These are phyloP conservation scores for Myotisia sp. DNA, from an alignment of 2,329 filamentous ascomycete species.

Conservation along the genomic window DNA sequence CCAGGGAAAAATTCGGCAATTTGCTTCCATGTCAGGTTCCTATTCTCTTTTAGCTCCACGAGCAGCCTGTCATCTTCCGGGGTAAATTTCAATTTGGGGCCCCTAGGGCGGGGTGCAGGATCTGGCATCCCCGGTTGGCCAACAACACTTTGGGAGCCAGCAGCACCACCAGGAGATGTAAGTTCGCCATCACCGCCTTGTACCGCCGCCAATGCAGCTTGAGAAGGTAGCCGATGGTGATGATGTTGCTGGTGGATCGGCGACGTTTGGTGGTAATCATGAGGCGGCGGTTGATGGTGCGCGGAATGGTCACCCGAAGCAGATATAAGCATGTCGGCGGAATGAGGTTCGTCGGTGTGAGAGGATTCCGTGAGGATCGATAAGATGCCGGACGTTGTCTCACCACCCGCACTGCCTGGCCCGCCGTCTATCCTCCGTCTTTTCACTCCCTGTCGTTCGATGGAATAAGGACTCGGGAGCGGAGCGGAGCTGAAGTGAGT, in stretches of 20 bases:
- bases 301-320: constrained; percentile 20
- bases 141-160: constrained; percentile 67
- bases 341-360: constrained; percentile 19
- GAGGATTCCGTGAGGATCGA: constrained; percentile 22
- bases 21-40: constrained; percentile 92
- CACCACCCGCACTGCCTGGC: constrained; percentile 16
- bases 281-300: constrained; percentile 18
- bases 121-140: constrained; percentile 76
- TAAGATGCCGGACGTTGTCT: constrained; percentile 19
- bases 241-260: constrained; percentile 50
- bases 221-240: constrained; percentile 66
- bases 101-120: constrained; percentile 65
- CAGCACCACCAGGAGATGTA: constrained; percentile 31
- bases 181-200: constrained; percentile 46
- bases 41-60: constrained; percentile 85
- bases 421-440: constrained; percentile 22
- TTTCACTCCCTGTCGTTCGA: constrained; percentile 22
- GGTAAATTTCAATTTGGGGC: constrained; percentile 87
- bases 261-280: constrained; percentile 27
- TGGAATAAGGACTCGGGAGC: constrained; percentile 20
- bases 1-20: constrained; percentile 94
- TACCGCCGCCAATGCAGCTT: constrained; percentile 51
- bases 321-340: constrained; percentile 24
- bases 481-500: constrained; percentile 22
- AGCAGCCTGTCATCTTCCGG: constrained; percentile 79